phyloP scores from a whole-genome alignment of 2,329 filamentous ascomycete genomes.

The Cercospora brassicicola region DNA sequence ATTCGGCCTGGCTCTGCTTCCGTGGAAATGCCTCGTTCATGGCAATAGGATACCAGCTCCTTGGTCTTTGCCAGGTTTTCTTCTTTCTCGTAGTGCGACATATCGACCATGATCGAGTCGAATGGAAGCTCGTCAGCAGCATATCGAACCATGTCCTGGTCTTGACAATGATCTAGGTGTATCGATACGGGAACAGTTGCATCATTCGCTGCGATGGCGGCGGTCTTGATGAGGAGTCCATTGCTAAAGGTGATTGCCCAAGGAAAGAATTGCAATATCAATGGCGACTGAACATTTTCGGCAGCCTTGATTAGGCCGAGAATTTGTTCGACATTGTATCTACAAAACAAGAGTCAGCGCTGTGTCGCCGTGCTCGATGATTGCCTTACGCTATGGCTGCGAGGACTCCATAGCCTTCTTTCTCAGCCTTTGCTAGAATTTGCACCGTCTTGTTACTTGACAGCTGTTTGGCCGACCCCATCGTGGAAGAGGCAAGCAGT shows the following conservation, averaged over 20 bases:
- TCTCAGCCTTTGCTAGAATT: conserved; percentile 28
- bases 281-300: conserved; percentile 33
- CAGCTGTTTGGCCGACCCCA: neutral
- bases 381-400: conserved; percentile 25
- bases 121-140: conserved; percentile 32
- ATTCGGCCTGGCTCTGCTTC: conserved; percentile 39
- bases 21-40: conserved; percentile 35
- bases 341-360: neutral
- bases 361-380: neutral
- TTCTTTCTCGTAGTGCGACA: conserved; percentile 38
- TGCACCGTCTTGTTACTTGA: conserved; percentile 20
- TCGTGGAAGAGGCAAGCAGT: neutral
- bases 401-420: conserved; percentile 28
- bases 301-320: conserved; percentile 35
- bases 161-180: conserved; percentile 37
- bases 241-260: conserved; percentile 34
- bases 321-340: conserved; percentile 34
- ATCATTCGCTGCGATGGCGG: conserved; percentile 27
- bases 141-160: conserved; percentile 25
- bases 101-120: conserved; percentile 40
- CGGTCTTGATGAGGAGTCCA: conserved; percentile 32
- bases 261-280: conserved; percentile 35
- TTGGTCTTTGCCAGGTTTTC: conserved; percentile 37
- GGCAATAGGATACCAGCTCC: conserved; percentile 34
- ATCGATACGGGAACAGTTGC: conserved; percentile 34